Conservation (phyloP, 1,284 basidiomycete genomes). For the Cutaneotrichosporon cyanovorans region DNA sequence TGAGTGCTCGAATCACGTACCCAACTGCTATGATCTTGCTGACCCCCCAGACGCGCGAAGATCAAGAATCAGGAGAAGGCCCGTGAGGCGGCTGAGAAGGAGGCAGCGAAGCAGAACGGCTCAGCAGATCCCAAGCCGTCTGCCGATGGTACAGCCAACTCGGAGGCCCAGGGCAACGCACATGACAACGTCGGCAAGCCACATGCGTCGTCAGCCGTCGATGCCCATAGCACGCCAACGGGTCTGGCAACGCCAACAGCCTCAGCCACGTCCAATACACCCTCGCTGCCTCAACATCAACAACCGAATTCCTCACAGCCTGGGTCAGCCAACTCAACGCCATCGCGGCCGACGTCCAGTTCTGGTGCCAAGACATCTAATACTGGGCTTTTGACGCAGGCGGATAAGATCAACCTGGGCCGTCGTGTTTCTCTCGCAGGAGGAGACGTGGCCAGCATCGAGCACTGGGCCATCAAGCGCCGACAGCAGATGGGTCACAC, state of each 20-base stretch:
- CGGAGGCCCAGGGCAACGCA: neutral
- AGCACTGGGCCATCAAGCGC: slow-evolving; percentile 21
- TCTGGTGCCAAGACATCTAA: neutral
- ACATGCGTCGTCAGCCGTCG: too few species aligned
- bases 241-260: too few species aligned
- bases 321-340: neutral
- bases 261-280: too few species aligned
- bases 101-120: slow-evolving; percentile 20
- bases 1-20: too few species aligned
- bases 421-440: slow-evolving; percentile 33
- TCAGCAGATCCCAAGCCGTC: neutral
- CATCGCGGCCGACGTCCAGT: slow-evolving; percentile 2
- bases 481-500: slow-evolving; percentile 9
- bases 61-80: slow-evolving; percentile 56
- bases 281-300: neutral
- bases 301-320: neutral
- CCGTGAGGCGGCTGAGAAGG: slow-evolving; percentile 22
- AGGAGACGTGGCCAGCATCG: slow-evolving; percentile 33
- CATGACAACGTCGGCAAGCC: neutral
- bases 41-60: slow-evolving; percentile 69
- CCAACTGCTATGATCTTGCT: too few species aligned
- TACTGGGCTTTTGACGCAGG: slow-evolving; percentile 6
- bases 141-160: neutral
- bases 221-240: neutral
- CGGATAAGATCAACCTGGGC: slow-evolving; percentile 23